These are phyloP conservation scores for Phylloboletellus chloephorus DNA, from an alignment of 1,284 basidiomycete genomes.

Conservation along the genomic window DNA sequence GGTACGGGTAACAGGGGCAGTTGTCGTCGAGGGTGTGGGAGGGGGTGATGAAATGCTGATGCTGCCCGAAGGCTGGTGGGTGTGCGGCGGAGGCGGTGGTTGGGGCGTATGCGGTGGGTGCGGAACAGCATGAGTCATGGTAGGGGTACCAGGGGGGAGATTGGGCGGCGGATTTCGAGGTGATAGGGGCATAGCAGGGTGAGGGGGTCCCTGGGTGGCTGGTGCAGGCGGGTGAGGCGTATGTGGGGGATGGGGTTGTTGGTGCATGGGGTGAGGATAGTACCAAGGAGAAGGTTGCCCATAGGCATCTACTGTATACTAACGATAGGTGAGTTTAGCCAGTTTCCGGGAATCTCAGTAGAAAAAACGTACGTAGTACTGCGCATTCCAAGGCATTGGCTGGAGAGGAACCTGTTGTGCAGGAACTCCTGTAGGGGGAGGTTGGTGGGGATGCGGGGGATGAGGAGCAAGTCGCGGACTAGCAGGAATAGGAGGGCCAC, in stretches of 20 bases:
- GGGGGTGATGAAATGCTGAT: conserved; percentile 59
- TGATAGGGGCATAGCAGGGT: conserved; percentile 51
- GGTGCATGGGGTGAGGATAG: conserved; percentile 36
- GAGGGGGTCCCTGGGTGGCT: conserved; percentile 37
- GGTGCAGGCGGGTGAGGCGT: conserved; percentile 26
- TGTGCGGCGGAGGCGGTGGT: conserved; percentile 44
- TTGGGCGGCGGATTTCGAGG: conserved; percentile 54
- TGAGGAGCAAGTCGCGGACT: conserved; percentile 64
- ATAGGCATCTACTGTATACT: conserved; percentile 26
- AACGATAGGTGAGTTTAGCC: conserved; percentile 18
- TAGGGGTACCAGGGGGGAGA: conserved; percentile 61
- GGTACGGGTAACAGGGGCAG: conserved; percentile 37
- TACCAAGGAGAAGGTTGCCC: conserved; percentile 26
- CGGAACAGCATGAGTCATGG: conserved; percentile 51
- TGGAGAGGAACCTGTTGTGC: conserved; percentile 39
- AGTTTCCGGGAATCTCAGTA: no score
- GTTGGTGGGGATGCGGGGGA: conserved; percentile 42
- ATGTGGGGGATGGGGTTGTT: conserved; percentile 35
- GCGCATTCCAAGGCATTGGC: conserved; percentile 27
- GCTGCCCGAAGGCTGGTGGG: conserved; percentile 44
- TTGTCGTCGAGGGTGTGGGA: conserved; percentile 54
- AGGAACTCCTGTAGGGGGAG: conserved; percentile 44
- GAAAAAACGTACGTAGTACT: conserved; percentile 37
- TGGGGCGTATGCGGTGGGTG: conserved; percentile 45
- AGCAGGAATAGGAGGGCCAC: conserved; percentile 48